Evolutionary conservation across 768 basidiomycete genomes (phyloP).

Genomic region (Tylopilus plumbeoviolaceoides): DNA sequence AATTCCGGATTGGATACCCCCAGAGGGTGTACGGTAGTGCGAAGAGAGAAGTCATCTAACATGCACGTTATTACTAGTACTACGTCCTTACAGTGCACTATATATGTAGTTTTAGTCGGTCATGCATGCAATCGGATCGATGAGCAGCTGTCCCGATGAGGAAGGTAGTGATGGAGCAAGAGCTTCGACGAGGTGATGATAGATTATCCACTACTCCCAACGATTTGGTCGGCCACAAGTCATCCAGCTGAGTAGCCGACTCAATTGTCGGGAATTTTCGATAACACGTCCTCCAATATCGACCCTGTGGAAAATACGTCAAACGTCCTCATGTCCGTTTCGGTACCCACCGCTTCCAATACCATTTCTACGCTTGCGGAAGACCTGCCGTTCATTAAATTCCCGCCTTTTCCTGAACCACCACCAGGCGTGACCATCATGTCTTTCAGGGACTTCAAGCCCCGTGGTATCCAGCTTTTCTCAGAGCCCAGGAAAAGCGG

Average conservation of each 20-base stretch:
- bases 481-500: constrained; percentile 29
- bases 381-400: constrained; percentile 29
- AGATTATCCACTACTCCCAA: constrained; percentile 14
- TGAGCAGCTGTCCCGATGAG: constrained; percentile 9
- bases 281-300: constrained; percentile 8
- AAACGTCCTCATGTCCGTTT: constrained; percentile 16
- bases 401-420: constrained; percentile 46
- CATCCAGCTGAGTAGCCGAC: constrained; percentile 7
- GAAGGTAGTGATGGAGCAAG: constrained; percentile 3
- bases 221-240: constrained; percentile 2
- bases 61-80: not conserved
- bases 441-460: constrained; percentile 55
- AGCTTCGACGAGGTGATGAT: not conserved
- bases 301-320: constrained; percentile 14
- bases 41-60: not conserved
- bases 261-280: constrained; percentile 12
- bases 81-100: not conserved
- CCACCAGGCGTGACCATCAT: constrained; percentile 46
- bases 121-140: not conserved
- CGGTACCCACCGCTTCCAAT: constrained; percentile 17
- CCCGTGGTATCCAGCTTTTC: constrained; percentile 53
- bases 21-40: constrained; percentile 49
- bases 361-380: not conserved
- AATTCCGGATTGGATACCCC: constrained; percentile 74
- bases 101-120: constrained; percentile 5